Conservation (phyloP, 768 basidiomycete species). For the Calvatia gigantea region DNA sequence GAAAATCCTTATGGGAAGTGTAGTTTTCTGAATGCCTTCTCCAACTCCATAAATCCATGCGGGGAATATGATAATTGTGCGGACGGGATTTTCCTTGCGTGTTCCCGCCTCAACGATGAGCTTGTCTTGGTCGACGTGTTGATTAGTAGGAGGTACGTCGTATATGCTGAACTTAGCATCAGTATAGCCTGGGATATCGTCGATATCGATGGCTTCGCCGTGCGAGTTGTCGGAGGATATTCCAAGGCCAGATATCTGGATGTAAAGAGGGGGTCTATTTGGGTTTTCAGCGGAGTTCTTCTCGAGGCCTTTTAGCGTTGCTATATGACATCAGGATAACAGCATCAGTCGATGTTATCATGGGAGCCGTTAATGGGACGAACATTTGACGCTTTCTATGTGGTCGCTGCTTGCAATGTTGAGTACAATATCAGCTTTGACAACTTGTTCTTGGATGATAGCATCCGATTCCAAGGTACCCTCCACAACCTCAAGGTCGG, state of each 20-base stretch:
- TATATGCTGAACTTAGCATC: conserved; percentile 34
- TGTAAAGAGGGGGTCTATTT: conserved; percentile 37
- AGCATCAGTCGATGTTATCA: too few species aligned
- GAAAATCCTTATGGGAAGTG: conserved; percentile 34
- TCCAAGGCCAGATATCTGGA: conserved; percentile 40
- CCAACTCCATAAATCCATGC: conserved; percentile 41
- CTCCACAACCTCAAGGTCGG: conserved; percentile 2
- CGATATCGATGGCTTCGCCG: conserved; percentile 30
- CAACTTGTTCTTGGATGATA: conserved; percentile 6
- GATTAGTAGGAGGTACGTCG: conserved; percentile 19
- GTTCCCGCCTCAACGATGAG: conserved; percentile 38
- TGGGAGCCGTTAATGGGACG: too few species aligned
- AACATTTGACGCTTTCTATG: not conserved
- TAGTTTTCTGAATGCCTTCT: conserved; percentile 36
- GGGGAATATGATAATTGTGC: conserved; percentile 41
- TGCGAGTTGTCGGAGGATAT: conserved; percentile 37
- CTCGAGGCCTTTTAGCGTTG: conserved; percentile 35
- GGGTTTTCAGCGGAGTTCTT: conserved; percentile 30
- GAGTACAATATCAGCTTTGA: conserved; percentile 3
- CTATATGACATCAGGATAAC: conserved; percentile 15
- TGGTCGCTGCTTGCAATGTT: conserved; percentile 8
- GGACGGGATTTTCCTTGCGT: conserved; percentile 34
- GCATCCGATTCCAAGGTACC: not conserved
- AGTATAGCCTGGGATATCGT: conserved; percentile 28
- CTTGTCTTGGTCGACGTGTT: conserved; percentile 21